Conservation (phyloP, 208 protist species). For the Wallacemonas sp. region DNA sequence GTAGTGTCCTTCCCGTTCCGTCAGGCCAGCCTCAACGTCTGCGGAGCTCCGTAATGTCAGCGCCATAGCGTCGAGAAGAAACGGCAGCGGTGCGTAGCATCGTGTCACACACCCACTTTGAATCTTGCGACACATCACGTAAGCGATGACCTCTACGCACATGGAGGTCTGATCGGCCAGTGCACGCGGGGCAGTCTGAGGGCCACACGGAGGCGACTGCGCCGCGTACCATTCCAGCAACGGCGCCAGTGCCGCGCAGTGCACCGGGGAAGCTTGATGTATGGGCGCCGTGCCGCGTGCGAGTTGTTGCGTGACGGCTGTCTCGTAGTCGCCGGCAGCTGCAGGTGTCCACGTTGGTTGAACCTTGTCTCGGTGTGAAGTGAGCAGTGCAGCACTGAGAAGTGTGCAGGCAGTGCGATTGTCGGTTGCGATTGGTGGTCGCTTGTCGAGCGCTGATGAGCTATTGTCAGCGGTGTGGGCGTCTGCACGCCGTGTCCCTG, state of each 20-base stretch:
- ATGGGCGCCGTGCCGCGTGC: not conserved
- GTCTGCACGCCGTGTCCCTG: not conserved
- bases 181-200: not conserved
- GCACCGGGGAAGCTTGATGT: not conserved
- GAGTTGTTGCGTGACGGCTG: not conserved
- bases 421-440: not conserved
- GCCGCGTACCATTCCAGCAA: not conserved
- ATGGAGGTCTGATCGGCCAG: not conserved
- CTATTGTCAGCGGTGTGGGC: not conserved
- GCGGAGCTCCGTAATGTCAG: not conserved
- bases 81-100: slow-evolving; percentile 5
- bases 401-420: not conserved
- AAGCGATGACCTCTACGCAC: not conserved
- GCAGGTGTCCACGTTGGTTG: slow-evolving; percentile 3
- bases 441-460: not conserved
- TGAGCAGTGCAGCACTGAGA: not conserved
- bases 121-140: slow-evolving; percentile 2
- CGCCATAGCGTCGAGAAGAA: not conserved
- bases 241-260: not conserved
- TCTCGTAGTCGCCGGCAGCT: not conserved
- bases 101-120: not conserved
- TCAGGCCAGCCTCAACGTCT: not conserved
- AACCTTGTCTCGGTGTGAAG: not conserved
- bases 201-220: not conserved
- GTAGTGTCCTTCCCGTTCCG: not conserved